Conservation (phyloP, 306 rosid species). For the Fagus crenata region DNA sequence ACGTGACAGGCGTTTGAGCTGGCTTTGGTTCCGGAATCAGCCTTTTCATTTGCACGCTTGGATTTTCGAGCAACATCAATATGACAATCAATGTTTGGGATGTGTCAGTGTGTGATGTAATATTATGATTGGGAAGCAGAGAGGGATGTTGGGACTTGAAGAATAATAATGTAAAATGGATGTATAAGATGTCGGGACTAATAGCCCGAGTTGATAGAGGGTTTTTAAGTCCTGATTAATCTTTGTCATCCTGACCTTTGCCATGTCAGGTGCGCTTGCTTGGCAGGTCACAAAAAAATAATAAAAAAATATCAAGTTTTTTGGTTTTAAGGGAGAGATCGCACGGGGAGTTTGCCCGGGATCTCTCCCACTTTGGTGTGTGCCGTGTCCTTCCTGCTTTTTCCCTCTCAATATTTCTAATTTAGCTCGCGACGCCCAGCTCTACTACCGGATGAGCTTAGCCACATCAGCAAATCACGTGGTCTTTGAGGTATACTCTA, state of each 20-base stretch:
- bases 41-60: no score
- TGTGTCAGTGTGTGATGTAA: neutral
- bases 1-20: neutral
- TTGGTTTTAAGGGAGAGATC: constrained; percentile 55
- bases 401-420: constrained; percentile 9
- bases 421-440: neutral
- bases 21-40: neutral
- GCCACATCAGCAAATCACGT: constrained; percentile 5
- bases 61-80: neutral
- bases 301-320: constrained; percentile 43
- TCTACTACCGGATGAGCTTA: neutral
- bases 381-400: constrained; percentile 45
- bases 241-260: constrained; percentile 92
- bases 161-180: constrained; percentile 22
- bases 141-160: neutral
- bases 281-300: constrained; percentile 78
- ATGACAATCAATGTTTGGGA: constrained; percentile 19
- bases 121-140: neutral
- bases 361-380: constrained; percentile 46
- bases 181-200: constrained; percentile 49
- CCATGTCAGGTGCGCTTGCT: constrained; percentile 99
- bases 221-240: constrained; percentile 28
- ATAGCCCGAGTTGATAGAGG: constrained; percentile 13
- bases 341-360: constrained; percentile 93
- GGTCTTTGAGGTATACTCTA: neutral